These are phyloP conservation scores for Monilinia vaccinii-corymbosi DNA, from an alignment of 2,329 filamentous ascomycete species.

Conservation along the genomic window DNA sequence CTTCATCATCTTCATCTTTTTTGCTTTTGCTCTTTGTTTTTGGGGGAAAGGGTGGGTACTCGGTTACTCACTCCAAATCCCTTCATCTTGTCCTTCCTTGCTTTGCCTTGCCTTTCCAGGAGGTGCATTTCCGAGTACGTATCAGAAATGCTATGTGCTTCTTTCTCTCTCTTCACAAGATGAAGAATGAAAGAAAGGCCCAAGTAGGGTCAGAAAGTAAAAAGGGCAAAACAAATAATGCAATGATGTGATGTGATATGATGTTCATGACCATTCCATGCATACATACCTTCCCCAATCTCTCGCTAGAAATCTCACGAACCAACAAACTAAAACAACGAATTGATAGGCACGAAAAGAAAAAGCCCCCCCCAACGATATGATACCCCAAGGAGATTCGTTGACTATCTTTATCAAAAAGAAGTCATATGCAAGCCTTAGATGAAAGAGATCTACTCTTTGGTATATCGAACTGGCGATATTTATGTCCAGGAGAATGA, in stretches of 20 bases:
- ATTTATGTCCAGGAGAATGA: constrained; percentile 2
- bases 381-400: constrained; percentile 2
- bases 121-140: neutral
- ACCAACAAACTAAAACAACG: neutral
- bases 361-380: neutral
- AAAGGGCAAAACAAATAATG: neutral
- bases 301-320: neutral
- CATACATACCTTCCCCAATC: neutral
- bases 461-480: neutral
- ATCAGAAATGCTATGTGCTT: neutral
- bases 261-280: neutral
- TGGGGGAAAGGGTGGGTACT: neutral
- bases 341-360: neutral
- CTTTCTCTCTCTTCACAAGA: neutral
- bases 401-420: constrained; percentile 5
- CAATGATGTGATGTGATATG: neutral
- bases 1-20: neutral
- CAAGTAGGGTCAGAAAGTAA: neutral
- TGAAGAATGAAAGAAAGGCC: neutral
- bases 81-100: neutral
- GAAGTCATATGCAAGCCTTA: constrained; percentile 3
- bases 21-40: neutral
- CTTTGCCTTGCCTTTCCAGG: neutral
- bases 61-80: neutral
- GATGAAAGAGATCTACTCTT: constrained; percentile 2